These are phyloP conservation scores for Aspergillus panamensis DNA, from an alignment of 495 filamentous ascomycete species.

Conservation along the genomic window DNA sequence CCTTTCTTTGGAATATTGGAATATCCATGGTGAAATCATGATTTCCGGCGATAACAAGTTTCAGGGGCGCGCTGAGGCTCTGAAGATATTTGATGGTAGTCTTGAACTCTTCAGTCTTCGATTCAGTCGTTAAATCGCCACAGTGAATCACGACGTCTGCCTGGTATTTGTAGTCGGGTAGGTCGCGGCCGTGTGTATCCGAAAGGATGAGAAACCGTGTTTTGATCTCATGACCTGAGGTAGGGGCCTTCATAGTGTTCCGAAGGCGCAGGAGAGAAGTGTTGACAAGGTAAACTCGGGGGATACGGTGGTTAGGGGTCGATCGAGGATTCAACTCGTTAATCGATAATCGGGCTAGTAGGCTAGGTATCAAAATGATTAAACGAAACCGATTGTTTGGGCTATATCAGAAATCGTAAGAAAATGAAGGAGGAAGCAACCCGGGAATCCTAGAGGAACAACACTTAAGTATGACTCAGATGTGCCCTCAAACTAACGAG, in stretches of 20 bases:
- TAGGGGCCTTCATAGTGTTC: slow-evolving; percentile 1
- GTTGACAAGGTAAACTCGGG: too few species aligned
- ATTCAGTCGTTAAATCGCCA: slow-evolving; percentile 62
- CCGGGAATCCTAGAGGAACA: too few species aligned
- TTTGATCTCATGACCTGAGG: slow-evolving; percentile 17
- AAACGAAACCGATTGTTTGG: too few species aligned
- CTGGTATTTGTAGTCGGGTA: slow-evolving; percentile 19
- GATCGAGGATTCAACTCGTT: too few species aligned
- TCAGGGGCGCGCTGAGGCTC: slow-evolving; percentile 55
- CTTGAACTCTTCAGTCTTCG: slow-evolving; percentile 52
- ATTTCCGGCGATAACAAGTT: slow-evolving; percentile 72
- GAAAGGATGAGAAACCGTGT: slow-evolving; percentile 54
- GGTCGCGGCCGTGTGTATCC: slow-evolving; percentile 51
- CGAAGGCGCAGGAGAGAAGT: neutral
- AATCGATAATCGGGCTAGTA: too few species aligned
- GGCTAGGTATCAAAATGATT: too few species aligned
- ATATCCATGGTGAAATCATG: slow-evolving; percentile 65
- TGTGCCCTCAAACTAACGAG: too few species aligned
- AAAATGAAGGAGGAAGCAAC: too few species aligned
- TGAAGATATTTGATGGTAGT: slow-evolving; percentile 47
- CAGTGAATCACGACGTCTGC: slow-evolving; percentile 66
- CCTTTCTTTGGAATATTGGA: slow-evolving; percentile 30
- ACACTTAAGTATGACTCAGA: too few species aligned
- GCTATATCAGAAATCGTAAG: too few species aligned
- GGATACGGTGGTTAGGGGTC: too few species aligned